Conservation (phyloP, 2,329 filamentous ascomycete genomes). For the Aspergillus uvarum region DNA sequence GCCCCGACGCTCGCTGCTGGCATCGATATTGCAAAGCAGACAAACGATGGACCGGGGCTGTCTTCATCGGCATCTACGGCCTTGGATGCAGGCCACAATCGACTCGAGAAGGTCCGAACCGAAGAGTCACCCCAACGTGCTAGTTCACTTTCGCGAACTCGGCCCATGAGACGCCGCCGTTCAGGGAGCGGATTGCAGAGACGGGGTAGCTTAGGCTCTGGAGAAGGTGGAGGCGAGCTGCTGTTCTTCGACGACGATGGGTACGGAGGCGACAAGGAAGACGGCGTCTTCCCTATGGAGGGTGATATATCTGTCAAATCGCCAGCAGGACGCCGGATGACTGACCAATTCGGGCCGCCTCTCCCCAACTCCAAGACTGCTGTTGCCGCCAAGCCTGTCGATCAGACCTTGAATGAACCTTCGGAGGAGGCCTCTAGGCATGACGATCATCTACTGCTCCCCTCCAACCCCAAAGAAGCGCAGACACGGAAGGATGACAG, state of each 20-base stretch:
- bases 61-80: constrained; percentile 42
- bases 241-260: constrained; percentile 89
- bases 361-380: constrained; percentile 4
- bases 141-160: constrained; percentile 32
- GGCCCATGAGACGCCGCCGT: constrained; percentile 64
- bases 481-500: constrained; percentile 57
- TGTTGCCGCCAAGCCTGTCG: background rate
- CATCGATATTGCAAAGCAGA: constrained; percentile 30
- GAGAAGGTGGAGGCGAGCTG: constrained; percentile 73
- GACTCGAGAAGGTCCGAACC: constrained; percentile 35
- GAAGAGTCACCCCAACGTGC: constrained; percentile 48
- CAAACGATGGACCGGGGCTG: constrained; percentile 30
- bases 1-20: constrained; percentile 24
- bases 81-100: constrained; percentile 34
- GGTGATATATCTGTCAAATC: constrained; percentile 40
- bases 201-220: constrained; percentile 67
- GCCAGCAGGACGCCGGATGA: constrained; percentile 9
- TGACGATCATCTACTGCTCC: constrained; percentile 41
- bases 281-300: constrained; percentile 69
- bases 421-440: constrained; percentile 14
- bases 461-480: constrained; percentile 75
- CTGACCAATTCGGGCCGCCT: constrained; percentile 14
- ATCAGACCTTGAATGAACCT: constrained; percentile 5
- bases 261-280: constrained; percentile 74
- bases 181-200: constrained; percentile 82